Evolutionary conservation across 75 land plant species (phyloP).

Genomic region (Isoetes taiwanensis): DNA sequence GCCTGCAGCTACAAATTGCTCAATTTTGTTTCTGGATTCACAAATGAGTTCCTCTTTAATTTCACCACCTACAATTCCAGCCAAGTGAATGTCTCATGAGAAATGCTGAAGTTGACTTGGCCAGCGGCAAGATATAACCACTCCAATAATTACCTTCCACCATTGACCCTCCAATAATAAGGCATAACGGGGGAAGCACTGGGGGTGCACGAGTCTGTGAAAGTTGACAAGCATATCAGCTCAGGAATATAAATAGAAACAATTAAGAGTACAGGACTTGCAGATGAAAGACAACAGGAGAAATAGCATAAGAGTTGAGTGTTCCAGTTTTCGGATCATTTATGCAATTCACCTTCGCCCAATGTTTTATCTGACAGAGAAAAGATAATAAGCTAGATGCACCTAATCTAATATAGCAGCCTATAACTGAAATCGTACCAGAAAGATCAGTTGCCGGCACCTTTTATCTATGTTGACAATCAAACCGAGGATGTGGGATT

Average conservation of each 20-base stretch:
- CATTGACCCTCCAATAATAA: too few species aligned
- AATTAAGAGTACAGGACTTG: slow-evolving; percentile 38
- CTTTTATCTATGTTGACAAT: slow-evolving; percentile 50
- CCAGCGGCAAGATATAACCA: too few species aligned
- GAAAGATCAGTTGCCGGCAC: slow-evolving; percentile 57
- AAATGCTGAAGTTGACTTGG: too few species aligned
- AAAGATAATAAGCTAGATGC: not conserved
- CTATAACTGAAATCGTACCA: slow-evolving; percentile 32
- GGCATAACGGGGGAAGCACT: slow-evolving; percentile 64
- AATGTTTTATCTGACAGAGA: slow-evolving; percentile 57
- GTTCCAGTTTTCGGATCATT: slow-evolving; percentile 75
- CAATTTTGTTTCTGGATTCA: slow-evolving; percentile 7
- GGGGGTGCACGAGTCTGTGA: slow-evolving; percentile 69
- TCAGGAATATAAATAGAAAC: slow-evolving; percentile 6
- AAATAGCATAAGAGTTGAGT: slow-evolving; percentile 63
- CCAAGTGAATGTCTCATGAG: too few species aligned
- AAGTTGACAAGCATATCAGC: slow-evolving; percentile 5
- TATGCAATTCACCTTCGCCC: slow-evolving; percentile 76
- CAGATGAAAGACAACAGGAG: slow-evolving; percentile 72
- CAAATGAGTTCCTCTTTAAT: not conserved
- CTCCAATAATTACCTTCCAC: too few species aligned
- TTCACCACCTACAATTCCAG: too few species aligned
- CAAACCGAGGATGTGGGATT: slow-evolving; percentile 55
- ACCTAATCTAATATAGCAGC: not conserved
- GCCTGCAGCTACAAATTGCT: slow-evolving; percentile 9